Base-by-base conservation (phyloP, 345 rosid genomes). In the Crucihimalaya himalaica region DNA sequence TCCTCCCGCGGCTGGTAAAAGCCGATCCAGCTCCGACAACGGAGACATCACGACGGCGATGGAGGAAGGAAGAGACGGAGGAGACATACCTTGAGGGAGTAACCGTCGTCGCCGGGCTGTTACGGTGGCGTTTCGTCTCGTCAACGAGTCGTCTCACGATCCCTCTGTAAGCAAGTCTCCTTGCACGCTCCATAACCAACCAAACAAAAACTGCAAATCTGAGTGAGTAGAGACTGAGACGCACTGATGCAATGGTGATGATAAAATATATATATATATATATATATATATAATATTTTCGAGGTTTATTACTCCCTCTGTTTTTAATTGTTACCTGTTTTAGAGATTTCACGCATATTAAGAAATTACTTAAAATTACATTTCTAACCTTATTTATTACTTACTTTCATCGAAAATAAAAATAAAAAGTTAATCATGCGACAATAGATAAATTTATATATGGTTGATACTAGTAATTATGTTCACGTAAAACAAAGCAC, bases 101-200 rank as follows among this genome's bases (percentile, higher is more conserved):
- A 15, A 55, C 20, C 20, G 12, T 31, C 59, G 37, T 1, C 25
- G 42, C 4, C 25, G 40, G 42, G 46, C 54, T 62, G 56, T 74
- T 76, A 71, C 78, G 83, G 66, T 74, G 68, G 25, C 78, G 86
- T 74, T 80, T 89, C 12, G 91, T 74, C 48, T 83, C 84, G 15
- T 84, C 81, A 45, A 85, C 72, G 75, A 88, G 74, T 25, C 96
- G 88, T 69, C 57, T 87, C 59, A 90, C 79, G 81, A 86, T 80
- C 39, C 91, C 95, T 80, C 95, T 77, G 89, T 82, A 88, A 1
- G 95, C 91, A 60, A 90, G 75, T 82, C 82, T 69, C 90, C 98
- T 84, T 40, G 96, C 97, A 37, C 97, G 91, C 80, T 90, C 98
- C 98, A 90, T 92, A 58, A 72, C 43, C 28, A 58, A 72, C 43